Base-by-base conservation (phyloP, 768 basidiomycete genomes). In the Termitomyces sp. region DNA sequence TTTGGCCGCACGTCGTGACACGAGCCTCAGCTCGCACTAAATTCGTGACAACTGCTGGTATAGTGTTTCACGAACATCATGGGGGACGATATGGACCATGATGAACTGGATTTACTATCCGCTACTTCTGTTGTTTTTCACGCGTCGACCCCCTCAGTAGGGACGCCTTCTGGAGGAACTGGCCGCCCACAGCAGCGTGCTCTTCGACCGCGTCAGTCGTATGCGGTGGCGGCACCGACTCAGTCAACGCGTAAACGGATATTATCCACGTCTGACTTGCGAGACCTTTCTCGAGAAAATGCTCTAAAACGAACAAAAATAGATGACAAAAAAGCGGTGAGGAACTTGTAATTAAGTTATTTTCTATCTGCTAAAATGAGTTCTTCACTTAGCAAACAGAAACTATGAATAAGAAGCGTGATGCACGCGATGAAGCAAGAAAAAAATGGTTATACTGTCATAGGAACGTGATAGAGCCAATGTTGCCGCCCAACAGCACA, bases 361-460 rank as follows among this genome's bases (percentile, higher is more conserved):
- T 32, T 40, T 12, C 17, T 31, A 40, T 25, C 15, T 52, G 8
- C 34, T 45, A 17, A 34, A 12, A 48, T 38, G 29, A n/a, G 50
- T 57, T 46, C 40, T 34, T 56, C 34, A 11, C 29, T 45, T 8
- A 84, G 83, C 70, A 75, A 55, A 85, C 82, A 2, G 68, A 74
- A 43, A 68, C 72, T 5, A 65, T 74, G 15, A 78, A 77, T 51
- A 65, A 68, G 46, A 79, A 72, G 58, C 75, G 76, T 48, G 72
- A 73, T 5, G 63, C 66, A 0, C 66, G 79, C 37, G 82, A 84
- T 37, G 69, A 72, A 15, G 76, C 79, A 4, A 71, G 77, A 38
- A 79, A 76, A 47, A 73, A 71, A 29, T 86, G 84, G 82, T 59
- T 85, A 10, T 68, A 76, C 64, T 69, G 71, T 45, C 78, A 86